Evolutionary conservation across 495 filamentous ascomycete genomes (phyloP), one percentile per base, ranked within the genome.

Genomic region (Neurospora sp.): DNA sequence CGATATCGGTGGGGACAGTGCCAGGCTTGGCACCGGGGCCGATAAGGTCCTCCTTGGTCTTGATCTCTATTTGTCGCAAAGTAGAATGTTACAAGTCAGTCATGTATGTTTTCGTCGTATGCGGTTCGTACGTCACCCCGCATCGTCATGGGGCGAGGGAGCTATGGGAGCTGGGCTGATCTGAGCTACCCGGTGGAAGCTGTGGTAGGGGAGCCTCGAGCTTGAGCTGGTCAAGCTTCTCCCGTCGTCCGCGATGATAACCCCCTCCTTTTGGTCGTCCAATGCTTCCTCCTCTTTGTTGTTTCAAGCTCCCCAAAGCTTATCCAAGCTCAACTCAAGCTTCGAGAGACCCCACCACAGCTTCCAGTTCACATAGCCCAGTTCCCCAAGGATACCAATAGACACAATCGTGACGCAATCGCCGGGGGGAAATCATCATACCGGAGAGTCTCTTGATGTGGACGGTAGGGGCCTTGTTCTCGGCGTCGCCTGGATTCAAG

Each of bases 1-100:
- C 92, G 80, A 94, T 80, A 83, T 99, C 96, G 85, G 92, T 93
- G 73, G 96, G 93, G 75, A 99, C 86, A 81, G 91, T 92, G 75
- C 95, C 96, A 74, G 90, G 83, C 70, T 86, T 83, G 78, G 91
- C 93, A 83, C 96, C 96, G 53, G 94, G 93, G 73, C 89, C 86
- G 73, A 96, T 42, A 70, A 99, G 92, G 84, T 99, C 96, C 14
- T 89, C 86, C 76, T 91, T 88, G 74, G 80, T 86, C 84, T 89
- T 90, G 83, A 98, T 90, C 76, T 98, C 95, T 99, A 80, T 84
- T 74, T 27, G 12, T 20, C 65, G 45, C 68, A 40, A 40, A 31
- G n/a, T 0, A 7, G 0, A 0, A 73, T 42, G 70, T 42, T 45
- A 75, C 79, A 71, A 81, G 76, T 74, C 73, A 16, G 22, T 42